A percentile compares a stretch with the other conserved stretches of the same genome.
These are phyloP conservation scores for Escovopsis sp. DNA, from an alignment of 2,329 filamentous ascomycete species.

Conservation along the genomic window DNA sequence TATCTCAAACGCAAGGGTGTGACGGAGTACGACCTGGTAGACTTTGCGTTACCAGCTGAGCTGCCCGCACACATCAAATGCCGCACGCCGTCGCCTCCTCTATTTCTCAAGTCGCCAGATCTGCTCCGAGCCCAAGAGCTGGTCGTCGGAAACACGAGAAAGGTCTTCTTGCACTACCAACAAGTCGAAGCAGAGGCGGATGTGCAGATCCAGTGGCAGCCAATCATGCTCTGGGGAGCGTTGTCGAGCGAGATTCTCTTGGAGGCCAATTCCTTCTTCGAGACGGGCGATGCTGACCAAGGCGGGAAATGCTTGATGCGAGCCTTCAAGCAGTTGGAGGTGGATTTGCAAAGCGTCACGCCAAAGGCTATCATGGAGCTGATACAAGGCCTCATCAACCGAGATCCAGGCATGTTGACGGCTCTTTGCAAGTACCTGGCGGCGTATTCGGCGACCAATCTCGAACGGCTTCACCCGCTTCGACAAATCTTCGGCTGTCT, in stretches of 20 bases:
- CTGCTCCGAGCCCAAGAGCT: slow-evolving; percentile 29
- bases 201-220: slow-evolving; percentile 24
- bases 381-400: slow-evolving; percentile 28
- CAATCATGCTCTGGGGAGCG: slow-evolving; percentile 29
- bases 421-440: slow-evolving; percentile 30
- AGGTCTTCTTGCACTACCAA: slow-evolving; percentile 29
- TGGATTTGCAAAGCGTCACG: slow-evolving; percentile 27
- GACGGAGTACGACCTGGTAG: slow-evolving; percentile 36
- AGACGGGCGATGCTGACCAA: slow-evolving; percentile 24
- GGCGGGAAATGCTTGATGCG: slow-evolving; percentile 26
- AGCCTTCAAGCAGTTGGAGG: slow-evolving; percentile 28
- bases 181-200: slow-evolving; percentile 26
- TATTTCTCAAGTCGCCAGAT: slow-evolving; percentile 27
- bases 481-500: slow-evolving; percentile 28
- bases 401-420: slow-evolving; percentile 30
- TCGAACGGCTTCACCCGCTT: slow-evolving; percentile 27
- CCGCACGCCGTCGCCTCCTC: slow-evolving; percentile 29
- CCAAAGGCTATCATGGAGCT: slow-evolving; percentile 29
- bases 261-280: slow-evolving; percentile 29
- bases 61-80: slow-evolving; percentile 29
- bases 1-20: slow-evolving; percentile 39
- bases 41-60: slow-evolving; percentile 28
- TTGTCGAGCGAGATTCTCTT: slow-evolving; percentile 28
- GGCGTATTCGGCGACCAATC: slow-evolving; percentile 28
- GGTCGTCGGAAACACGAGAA: slow-evolving; percentile 28